Evolutionary conservation across 257 asterid genomes (phyloP).

Genomic region (Anisodus tanguticus): DNA sequence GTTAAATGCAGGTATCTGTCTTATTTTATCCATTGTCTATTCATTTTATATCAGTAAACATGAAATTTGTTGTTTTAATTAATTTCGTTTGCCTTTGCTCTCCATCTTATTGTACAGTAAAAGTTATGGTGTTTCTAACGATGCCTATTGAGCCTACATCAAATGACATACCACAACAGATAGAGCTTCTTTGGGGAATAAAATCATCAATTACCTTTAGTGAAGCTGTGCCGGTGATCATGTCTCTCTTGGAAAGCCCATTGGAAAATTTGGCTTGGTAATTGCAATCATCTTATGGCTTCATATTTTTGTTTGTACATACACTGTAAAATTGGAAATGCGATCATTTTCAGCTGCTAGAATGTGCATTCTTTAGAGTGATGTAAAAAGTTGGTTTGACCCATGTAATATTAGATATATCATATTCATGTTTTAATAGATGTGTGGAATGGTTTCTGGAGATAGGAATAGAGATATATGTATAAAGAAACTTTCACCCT

Average conservation of each 20-base stretch:
- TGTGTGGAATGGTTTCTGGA: neutral
- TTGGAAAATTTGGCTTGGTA: slow-evolving; percentile 84
- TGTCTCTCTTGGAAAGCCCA: slow-evolving; percentile 79
- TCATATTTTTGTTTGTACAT: slow-evolving; percentile 25
- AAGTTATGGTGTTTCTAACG: slow-evolving; percentile 86
- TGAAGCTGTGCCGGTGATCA: slow-evolving; percentile 68
- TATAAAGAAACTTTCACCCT: neutral
- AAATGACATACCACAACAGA: slow-evolving; percentile 75
- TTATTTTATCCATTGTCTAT: neutral
- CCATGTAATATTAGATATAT: neutral
- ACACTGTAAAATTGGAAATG: neutral
- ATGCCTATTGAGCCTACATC: slow-evolving; percentile 93
- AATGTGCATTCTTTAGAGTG: neutral
- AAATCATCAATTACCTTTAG: slow-evolving; percentile 72
- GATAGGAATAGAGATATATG: neutral
- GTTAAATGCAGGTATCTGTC: slow-evolving; percentile 68
- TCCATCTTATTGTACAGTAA: slow-evolving; percentile 56
- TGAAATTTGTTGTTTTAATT: neutral
- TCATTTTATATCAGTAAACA: neutral
- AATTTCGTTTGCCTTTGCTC: neutral
- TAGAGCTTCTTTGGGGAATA: slow-evolving; percentile 85
- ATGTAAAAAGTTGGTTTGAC: slow-evolving; percentile 10
- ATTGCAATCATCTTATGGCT: slow-evolving; percentile 35
- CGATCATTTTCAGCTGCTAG: neutral
- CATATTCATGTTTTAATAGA: neutral